These are phyloP conservation scores for Wickerhamia fluorescens DNA, from an alignment of 805 yeast species.

Conservation along the genomic window DNA sequence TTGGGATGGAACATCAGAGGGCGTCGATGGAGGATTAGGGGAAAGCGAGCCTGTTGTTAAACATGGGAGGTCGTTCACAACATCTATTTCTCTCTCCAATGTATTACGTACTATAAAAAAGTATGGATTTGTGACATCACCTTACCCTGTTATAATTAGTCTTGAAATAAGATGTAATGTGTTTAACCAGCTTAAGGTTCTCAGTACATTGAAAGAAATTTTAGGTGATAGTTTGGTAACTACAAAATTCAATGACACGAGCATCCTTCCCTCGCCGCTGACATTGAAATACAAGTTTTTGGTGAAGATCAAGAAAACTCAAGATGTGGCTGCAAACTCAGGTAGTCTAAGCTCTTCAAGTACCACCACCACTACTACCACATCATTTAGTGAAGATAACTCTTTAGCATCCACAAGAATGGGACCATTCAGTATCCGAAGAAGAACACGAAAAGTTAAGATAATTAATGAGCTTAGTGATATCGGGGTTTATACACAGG, in stretches of 20 bases:
- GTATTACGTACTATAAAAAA: slow-evolving; percentile 71
- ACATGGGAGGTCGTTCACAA: slow-evolving; percentile 83
- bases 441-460: slow-evolving; percentile 15
- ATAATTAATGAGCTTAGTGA: slow-evolving; percentile 41
- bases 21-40: slow-evolving; percentile 7
- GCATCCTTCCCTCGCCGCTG: slow-evolving; percentile 56
- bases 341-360: slow-evolving; percentile 11
- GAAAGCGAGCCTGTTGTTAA: slow-evolving; percentile 72
- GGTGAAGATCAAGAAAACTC: slow-evolving; percentile 67
- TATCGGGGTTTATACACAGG: slow-evolving; percentile 68
- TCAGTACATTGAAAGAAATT: slow-evolving; percentile 42
- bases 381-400: slow-evolving; percentile 36
- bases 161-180: slow-evolving; percentile 75
- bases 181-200: slow-evolving; percentile 59
- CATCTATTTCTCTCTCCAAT: slow-evolving; percentile 58
- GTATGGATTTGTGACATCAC: slow-evolving; percentile 83
- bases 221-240: slow-evolving; percentile 54
- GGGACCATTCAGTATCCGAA: slow-evolving; percentile 15
- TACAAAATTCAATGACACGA: slow-evolving; percentile 25
- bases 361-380: slow-evolving; percentile 30
- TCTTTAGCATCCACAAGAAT: slow-evolving; percentile 11
- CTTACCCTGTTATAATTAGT: slow-evolving; percentile 79
- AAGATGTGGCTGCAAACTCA: slow-evolving; percentile 10
- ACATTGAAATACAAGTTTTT: slow-evolving; percentile 65
- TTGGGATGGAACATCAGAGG: slow-evolving; percentile 56